Conservation (phyloP, 2,329 filamentous ascomycete genomes). For the Xylaria digitata region DNA sequence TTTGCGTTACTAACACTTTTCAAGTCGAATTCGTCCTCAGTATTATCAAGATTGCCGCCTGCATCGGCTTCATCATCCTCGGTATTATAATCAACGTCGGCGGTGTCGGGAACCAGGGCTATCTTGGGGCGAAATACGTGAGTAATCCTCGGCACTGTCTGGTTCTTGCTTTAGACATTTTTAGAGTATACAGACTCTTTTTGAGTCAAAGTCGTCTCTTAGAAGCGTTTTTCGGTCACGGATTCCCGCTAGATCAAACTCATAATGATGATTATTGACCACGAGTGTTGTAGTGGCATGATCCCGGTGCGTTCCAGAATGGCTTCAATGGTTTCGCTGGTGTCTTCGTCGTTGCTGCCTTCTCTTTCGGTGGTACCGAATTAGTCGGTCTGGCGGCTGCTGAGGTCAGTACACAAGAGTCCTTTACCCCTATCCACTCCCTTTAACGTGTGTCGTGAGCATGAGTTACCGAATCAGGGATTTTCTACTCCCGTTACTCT, state of each 20-base stretch:
- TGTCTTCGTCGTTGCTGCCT: slow-evolving; percentile 64
- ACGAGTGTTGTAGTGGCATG: slow-evolving; percentile 56
- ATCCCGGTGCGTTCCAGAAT: slow-evolving; percentile 65
- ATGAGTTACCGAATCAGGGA: not conserved
- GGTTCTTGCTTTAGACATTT: too few species aligned
- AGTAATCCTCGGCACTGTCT: too few species aligned
- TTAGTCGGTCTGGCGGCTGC: slow-evolving; percentile 64
- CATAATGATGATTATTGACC: too few species aligned
- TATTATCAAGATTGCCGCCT: slow-evolving; percentile 68
- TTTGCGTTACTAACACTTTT: slow-evolving; percentile 30
- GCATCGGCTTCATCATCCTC: slow-evolving; percentile 72
- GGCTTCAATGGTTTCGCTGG: slow-evolving; percentile 63
- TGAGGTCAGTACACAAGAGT: slow-evolving; percentile 47
- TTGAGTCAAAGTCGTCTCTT: too few species aligned
- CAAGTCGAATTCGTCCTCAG: slow-evolving; percentile 68
- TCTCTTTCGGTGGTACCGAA: slow-evolving; percentile 64
- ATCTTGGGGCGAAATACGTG: slow-evolving; percentile 68
- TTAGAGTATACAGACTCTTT: too few species aligned
- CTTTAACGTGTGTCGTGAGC: not conserved
- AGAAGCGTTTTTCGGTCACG: too few species aligned
- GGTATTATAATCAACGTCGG: slow-evolving; percentile 70
- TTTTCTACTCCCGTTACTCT: not conserved
- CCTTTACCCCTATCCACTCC: not conserved
- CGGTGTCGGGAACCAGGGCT: slow-evolving; percentile 65
- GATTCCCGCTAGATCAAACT: too few species aligned